These are phyloP conservation scores for Amorphotheca resinae DNA, from an alignment of 495 filamentous ascomycete species.

Conservation along the genomic window DNA sequence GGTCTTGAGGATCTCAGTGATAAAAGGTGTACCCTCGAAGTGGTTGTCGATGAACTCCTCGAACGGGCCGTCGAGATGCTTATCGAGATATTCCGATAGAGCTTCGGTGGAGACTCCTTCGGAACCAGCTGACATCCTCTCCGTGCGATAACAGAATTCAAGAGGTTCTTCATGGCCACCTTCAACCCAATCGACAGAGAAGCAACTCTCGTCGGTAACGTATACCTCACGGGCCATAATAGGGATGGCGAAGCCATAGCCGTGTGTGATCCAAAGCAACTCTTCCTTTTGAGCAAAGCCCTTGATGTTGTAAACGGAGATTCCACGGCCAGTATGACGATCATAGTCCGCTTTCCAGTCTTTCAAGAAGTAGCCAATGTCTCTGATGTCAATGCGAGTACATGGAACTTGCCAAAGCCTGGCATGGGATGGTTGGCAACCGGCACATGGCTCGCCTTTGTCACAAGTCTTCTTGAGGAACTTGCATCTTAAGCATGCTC, in stretches of 20 bases:
- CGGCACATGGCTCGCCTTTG: slow-evolving; percentile 84
- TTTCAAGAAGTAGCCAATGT: slow-evolving; percentile 95
- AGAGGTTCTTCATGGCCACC: slow-evolving; percentile 52
- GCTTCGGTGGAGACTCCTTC: slow-evolving; percentile 67
- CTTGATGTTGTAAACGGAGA: slow-evolving; percentile 87
- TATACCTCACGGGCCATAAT: slow-evolving; percentile 84
- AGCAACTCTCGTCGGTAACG: slow-evolving; percentile 83
- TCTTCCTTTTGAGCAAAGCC: slow-evolving; percentile 74
- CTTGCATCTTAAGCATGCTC: slow-evolving; percentile 90
- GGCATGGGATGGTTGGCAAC: slow-evolving; percentile 85
- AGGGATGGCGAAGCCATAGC: slow-evolving; percentile 77
- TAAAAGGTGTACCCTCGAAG: slow-evolving; percentile 84
- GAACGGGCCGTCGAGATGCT: slow-evolving; percentile 78
- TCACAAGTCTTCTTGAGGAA: slow-evolving; percentile 97
- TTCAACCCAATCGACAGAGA: slow-evolving; percentile 85
- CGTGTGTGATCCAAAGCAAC: slow-evolving; percentile 72
- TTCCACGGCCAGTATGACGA: slow-evolving; percentile 70
- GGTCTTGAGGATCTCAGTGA: slow-evolving; percentile 89
- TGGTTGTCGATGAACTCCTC: slow-evolving; percentile 88
- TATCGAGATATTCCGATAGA: slow-evolving; percentile 80
- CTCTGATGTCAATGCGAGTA: slow-evolving; percentile 92
- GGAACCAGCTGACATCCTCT: slow-evolving; percentile 70
- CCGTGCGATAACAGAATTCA: slow-evolving; percentile 72
- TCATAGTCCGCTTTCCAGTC: slow-evolving; percentile 95
- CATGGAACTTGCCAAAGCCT: slow-evolving; percentile 91